Evolutionary conservation across 306 rosid species (phyloP), one percentile per base, ranked within the genome.

Genomic region (Inga oerstediana): DNA sequence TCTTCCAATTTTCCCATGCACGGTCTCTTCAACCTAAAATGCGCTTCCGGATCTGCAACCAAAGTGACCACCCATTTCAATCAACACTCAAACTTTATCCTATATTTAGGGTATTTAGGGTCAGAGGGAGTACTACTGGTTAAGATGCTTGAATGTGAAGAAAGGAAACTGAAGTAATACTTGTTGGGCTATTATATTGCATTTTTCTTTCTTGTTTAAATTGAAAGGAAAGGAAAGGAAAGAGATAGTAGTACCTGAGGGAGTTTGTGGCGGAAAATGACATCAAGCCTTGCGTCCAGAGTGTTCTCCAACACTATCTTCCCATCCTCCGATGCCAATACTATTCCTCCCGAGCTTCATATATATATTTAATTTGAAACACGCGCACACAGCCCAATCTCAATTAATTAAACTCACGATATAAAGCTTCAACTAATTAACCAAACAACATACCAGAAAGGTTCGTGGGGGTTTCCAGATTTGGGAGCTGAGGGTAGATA

Each of bases 231-330:
- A 14, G 6, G 61, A 16, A 66, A 3, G 44, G 37, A 30, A 24
- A 13, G 61, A 24, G 19, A 45, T 45, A 39, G 6, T 22, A 6
- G 6, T 22, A 6, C 59, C 80, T 90, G 85, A 0, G 97, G 97
- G 9, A 92, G 80, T 66, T 92, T 90, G 79, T 87, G 90, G 6
- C 91, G 84, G 78, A 84, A 92, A 43, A 90, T 73, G 24, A 90
- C 91, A 64, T 90, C 92, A 54, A 92, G 79, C 4, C 92, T 67
- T 0, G 94, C 92, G 3, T 89, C 91, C 2, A 92, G 94, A 43
- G 92, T 92, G 88, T 88, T 92, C 79, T 90, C 94, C 64, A 84
- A 80, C 83, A 89, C 97, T 30, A 90, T 92, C 86, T 89, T 92
- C 62, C 97, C 97, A 76, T 92, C 94, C 76, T 84, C 87, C 0